phyloP scores from a whole-genome alignment of 2,329 filamentous ascomycete species.

The Sporothrix dimorphospora region DNA sequence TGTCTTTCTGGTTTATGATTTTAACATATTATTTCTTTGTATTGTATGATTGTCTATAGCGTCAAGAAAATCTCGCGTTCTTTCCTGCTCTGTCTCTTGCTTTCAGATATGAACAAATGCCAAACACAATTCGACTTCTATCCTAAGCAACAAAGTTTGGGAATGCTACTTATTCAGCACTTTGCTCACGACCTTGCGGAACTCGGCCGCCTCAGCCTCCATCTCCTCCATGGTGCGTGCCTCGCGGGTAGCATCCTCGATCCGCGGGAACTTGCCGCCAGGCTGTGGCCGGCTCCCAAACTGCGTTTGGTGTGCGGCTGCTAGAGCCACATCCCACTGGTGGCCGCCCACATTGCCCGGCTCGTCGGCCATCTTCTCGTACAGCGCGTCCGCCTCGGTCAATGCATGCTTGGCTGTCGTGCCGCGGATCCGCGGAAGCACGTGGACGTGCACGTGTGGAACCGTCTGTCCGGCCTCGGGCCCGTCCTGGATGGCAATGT shows the following conservation, averaged over 20 bases:
- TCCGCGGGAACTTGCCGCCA: conserved; percentile 63
- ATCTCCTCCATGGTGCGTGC: conserved; percentile 75
- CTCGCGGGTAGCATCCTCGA: conserved; percentile 71
- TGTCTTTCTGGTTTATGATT: not conserved
- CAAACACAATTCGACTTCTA: not conserved
- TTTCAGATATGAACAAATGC: not conserved
- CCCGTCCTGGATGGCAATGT: conserved; percentile 94
- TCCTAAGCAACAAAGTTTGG: not conserved
- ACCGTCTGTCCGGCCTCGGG: conserved; percentile 90
- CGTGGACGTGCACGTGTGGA: conserved; percentile 88
- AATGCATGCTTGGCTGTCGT: conserved; percentile 49
- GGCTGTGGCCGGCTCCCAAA: conserved; percentile 48
- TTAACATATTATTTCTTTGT: not conserved
- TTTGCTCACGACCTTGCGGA: conserved; percentile 53
- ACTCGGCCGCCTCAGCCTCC: conserved; percentile 72
- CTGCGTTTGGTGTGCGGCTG: not conserved
- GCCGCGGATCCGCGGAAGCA: conserved; percentile 73
- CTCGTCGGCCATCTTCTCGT: conserved; percentile 80
- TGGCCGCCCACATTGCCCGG: conserved; percentile 80
- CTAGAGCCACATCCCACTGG: conserved; percentile 57
- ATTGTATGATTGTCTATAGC: conserved; percentile 1
- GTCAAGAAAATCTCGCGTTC: not conserved
- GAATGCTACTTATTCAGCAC: not conserved
- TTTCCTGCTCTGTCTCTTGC: not conserved
- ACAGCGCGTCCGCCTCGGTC: conserved; percentile 69